These are phyloP conservation scores for Neostapfia colusana DNA, from an alignment of 176 grass and related monocot genomes.

Conservation along the genomic window DNA sequence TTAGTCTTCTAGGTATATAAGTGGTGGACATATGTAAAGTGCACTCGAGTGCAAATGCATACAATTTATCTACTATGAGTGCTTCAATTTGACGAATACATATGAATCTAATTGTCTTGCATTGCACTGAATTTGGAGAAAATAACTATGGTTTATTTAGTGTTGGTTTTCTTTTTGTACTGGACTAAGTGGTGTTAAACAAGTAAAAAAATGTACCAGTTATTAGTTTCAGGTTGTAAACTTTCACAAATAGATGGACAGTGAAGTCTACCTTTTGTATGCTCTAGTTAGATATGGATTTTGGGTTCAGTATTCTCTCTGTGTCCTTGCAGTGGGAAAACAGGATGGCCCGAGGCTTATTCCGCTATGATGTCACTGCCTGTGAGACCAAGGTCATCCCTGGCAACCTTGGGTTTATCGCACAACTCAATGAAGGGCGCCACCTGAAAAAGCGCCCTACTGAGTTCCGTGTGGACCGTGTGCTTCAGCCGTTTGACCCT, in stretches of 20 bases:
- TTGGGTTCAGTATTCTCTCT: constrained; percentile 10
- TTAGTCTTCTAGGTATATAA: neutral
- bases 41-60: neutral
- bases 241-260: neutral
- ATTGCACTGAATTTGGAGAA: neutral
- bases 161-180: neutral
- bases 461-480: constrained; percentile 81
- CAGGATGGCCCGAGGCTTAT: constrained; percentile 71
- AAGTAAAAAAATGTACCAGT: neutral
- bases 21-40: neutral
- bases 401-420: constrained; percentile 78
- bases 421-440: constrained; percentile 96
- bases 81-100: neutral
- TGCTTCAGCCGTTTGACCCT: constrained; percentile 79
- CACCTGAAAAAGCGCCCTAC: constrained; percentile 98
- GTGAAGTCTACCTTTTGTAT: neutral
- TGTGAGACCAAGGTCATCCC: constrained; percentile 97
- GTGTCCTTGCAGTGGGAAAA: constrained; percentile 75
- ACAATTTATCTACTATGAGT: neutral
- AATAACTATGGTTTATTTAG: neutral
- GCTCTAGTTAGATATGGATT: constrained; percentile 1
- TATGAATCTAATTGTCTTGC: neutral
- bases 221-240: neutral
- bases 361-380: constrained; percentile 92
- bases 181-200: neutral